Base-by-base conservation (phyloP, 2,329 filamentous ascomycete genomes). In the Daldinia eschscholtzii region DNA sequence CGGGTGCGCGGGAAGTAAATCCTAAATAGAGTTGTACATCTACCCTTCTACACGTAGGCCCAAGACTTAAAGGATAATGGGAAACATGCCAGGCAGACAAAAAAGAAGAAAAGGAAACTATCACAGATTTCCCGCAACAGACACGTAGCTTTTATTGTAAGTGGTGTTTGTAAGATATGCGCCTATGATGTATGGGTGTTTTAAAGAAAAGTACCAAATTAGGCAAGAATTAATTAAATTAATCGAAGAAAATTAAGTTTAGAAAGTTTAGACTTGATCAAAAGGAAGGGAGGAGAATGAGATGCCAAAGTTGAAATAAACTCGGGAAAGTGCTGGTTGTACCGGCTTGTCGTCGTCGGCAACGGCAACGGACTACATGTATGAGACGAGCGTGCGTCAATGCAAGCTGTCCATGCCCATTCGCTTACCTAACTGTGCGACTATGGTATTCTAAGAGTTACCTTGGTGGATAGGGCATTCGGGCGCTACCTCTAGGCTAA, bases 381-480 rank as follows among this genome's bases (percentile, higher is more conserved):
- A 28, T 64, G 52, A 58, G 55, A 59, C 33, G 50, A 42, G 48
- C 20, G n/a, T 64, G n/a, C 39, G 53, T 60, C 44, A 61, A 56
- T 64, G 70, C 65, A 72, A 73, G 58, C 66, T 73, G 70, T 73
- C 68, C 53, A 70, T 65, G 62, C 66, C 66, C 64, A 57, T 67
- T 48, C 61, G 64, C 67, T 63, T 68, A 65, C 26, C 57, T 60
- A 67, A 63, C 39, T 58, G 26, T 44, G 13, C 37, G 9, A 28
- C 35, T 12, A 20, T 7, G 26, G 15, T 9, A 50, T 67, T 60
- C 60, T 57, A 53, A 52, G 13, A 61, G 41, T 33, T 67, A 52
- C 44, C 46, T 59, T 58, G 7, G 35, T 37, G 35, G 35, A 23
- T 10, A 23, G 52, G 20, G 20, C 37, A 23, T 15, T 28, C 10